Percentiles rank a stretch among this genome's conserved stretches.
phyloP scores from a whole-genome alignment of 257 asterid species.

The Penstemon davidsonii region DNA sequence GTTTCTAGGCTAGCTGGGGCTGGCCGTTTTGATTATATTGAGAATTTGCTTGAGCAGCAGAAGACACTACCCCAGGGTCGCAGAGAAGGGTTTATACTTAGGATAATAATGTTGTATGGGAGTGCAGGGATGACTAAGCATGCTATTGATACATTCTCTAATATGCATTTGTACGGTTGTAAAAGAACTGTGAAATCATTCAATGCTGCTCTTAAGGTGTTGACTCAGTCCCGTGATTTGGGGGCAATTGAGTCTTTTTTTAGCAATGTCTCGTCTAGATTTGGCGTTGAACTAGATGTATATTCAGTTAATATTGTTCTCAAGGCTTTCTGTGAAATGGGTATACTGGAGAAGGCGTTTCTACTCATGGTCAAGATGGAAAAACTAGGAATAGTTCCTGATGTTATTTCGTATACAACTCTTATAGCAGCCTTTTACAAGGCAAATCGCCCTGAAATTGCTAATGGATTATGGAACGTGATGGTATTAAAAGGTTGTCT shows the following conservation, averaged over 20 bases:
- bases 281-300: slow-evolving; percentile 50
- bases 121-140: slow-evolving; percentile 66
- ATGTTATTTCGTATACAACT: slow-evolving; percentile 74
- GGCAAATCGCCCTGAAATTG: slow-evolving; percentile 46
- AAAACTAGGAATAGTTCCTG: slow-evolving; percentile 58
- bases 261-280: slow-evolving; percentile 44
- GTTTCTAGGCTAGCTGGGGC: slow-evolving; percentile 83
- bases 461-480: slow-evolving; percentile 77
- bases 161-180: slow-evolving; percentile 78
- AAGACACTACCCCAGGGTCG: slow-evolving; percentile 83
- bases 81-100: slow-evolving; percentile 76
- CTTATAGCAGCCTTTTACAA: slow-evolving; percentile 73
- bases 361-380: slow-evolving; percentile 59
- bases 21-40: slow-evolving; percentile 65
- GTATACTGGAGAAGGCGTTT: slow-evolving; percentile 54
- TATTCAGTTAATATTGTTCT: slow-evolving; percentile 61
- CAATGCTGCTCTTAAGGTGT: slow-evolving; percentile 72
- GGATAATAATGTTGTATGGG: slow-evolving; percentile 77
- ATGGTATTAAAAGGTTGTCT: slow-evolving; percentile 68
- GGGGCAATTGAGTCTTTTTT: slow-evolving; percentile 55
- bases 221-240: slow-evolving; percentile 59
- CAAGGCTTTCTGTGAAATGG: slow-evolving; percentile 71
- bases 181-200: slow-evolving; percentile 70
- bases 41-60: slow-evolving; percentile 76
- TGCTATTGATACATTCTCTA: slow-evolving; percentile 63